Evolutionary conservation across 768 basidiomycete species (phyloP).

Genomic region (Tricholomella constricta): DNA sequence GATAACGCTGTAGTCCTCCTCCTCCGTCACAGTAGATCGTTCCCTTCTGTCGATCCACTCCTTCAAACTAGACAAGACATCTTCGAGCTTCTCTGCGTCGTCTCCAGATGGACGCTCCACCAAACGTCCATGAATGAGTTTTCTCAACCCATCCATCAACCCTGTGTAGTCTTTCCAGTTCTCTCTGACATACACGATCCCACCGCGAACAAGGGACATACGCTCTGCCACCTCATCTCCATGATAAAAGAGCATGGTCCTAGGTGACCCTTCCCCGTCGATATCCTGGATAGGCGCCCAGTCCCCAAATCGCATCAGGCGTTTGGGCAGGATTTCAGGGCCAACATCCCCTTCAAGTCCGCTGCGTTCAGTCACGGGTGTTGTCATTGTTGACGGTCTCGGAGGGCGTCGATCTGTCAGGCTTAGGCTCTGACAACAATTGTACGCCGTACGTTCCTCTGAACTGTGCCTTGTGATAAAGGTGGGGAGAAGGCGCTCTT

Average conservation of each 20-base stretch:
- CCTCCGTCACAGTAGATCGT: not conserved
- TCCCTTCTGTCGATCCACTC: constrained; percentile 18
- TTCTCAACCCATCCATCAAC: constrained; percentile 20
- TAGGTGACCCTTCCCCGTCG: not conserved
- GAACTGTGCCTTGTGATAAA: not conserved
- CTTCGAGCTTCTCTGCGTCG: constrained; percentile 2
- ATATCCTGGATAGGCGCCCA: constrained; percentile 8
- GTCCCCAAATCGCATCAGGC: constrained; percentile 15
- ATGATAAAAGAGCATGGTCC: constrained; percentile 15
- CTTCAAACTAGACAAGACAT: constrained; percentile 13
- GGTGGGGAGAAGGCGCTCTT: not conserved
- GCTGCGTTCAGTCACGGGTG: not conserved
- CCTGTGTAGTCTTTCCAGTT: constrained; percentile 19
- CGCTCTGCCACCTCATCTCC: constrained; percentile 18
- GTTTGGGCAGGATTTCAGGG: constrained; percentile 5
- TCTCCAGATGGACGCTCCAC: constrained; percentile 1
- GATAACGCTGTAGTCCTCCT: constrained; percentile 14
- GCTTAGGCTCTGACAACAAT: not conserved
- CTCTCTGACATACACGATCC: constrained; percentile 19
- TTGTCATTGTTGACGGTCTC: not conserved
- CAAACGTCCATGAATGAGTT: constrained; percentile 2
- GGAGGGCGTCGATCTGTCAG: not conserved
- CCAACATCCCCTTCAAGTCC: not conserved
- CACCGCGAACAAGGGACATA: constrained; percentile 15
- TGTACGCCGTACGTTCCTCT: not conserved